phyloP scores from a whole-genome alignment of 495 filamentous ascomycete genomes.

The Aspergillus taichungensis region DNA sequence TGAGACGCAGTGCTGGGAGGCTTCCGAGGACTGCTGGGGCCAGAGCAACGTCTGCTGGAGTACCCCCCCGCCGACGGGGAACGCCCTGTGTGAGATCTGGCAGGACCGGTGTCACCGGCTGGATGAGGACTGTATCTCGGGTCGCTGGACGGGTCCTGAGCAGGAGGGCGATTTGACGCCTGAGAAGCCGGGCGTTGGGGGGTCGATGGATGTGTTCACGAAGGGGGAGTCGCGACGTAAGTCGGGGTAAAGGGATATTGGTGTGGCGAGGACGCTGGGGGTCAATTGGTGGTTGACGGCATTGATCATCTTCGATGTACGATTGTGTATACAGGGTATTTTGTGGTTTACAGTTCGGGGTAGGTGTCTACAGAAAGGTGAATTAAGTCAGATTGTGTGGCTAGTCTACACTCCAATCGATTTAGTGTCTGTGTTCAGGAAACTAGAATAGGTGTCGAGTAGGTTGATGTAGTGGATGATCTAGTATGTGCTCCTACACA shows the following conservation, averaged over 20 bases:
- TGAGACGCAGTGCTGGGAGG: conserved; percentile 50
- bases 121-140: conserved; percentile 34
- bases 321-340: too few species aligned
- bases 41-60: conserved; percentile 51
- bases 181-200: conserved; percentile 1
- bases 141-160: conserved; percentile 49
- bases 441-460: not conserved
- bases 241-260: too few species aligned
- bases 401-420: too few species aligned
- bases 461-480: not conserved
- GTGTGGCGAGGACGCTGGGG: too few species aligned
- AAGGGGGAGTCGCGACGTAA: not conserved
- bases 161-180: conserved; percentile 42
- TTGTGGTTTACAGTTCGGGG: too few species aligned
- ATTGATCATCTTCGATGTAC: too few species aligned
- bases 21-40: conserved; percentile 44
- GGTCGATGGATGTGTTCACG: conserved; percentile 3
- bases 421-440: too few species aligned
- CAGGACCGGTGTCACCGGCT: conserved; percentile 49
- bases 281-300: too few species aligned
- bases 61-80: conserved; percentile 47
- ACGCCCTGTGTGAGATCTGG: conserved; percentile 49
- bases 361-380: too few species aligned
- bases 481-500: not conserved
- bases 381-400: too few species aligned